Evolutionary conservation across 2,329 filamentous ascomycete species (phyloP).

Genomic region (Xylogone sp.): DNA sequence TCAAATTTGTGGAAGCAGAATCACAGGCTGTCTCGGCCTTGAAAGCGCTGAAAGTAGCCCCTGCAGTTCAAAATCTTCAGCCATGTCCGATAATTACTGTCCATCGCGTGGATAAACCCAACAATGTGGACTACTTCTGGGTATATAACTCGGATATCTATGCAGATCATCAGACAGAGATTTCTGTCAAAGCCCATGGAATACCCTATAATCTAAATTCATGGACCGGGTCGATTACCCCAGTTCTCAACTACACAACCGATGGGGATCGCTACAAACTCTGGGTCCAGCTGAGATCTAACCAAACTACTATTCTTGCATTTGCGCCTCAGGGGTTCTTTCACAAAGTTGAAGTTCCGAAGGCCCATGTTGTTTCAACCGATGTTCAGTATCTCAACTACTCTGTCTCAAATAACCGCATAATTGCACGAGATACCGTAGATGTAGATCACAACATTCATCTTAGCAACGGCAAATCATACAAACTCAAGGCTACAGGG

Average conservation of each 20-base stretch:
- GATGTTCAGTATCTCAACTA: neutral
- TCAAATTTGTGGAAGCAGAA: constrained; percentile 1
- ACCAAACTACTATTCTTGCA: constrained; percentile 3
- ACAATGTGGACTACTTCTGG: constrained; percentile 7
- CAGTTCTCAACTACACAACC: constrained; percentile 2
- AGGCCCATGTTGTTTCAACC: neutral
- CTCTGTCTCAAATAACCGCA: neutral
- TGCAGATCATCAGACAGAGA: constrained; percentile 1
- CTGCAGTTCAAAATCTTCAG: constrained; percentile 3
- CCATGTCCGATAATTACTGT: constrained; percentile 3
- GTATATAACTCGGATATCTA: constrained; percentile 6
- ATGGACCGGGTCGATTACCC: constrained; percentile 4
- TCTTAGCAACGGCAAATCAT: neutral
- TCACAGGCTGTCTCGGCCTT: neutral
- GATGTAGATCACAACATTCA: neutral
- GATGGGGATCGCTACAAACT: neutral
- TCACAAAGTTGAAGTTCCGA: neutral
- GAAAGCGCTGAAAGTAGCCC: neutral
- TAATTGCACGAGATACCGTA: neutral
- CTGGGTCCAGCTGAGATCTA: constrained; percentile 2
- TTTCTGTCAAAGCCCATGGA: constrained; percentile 4
- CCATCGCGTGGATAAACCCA: constrained; percentile 6
- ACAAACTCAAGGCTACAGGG: neutral
- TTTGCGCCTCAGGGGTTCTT: neutral
- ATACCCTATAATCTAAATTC: constrained; percentile 4